A percentile compares a stretch with the other conserved stretches of the same genome.
phyloP scores from a whole-genome alignment of 495 filamentous ascomycete species.

The Staphylotrichum longicolle region DNA sequence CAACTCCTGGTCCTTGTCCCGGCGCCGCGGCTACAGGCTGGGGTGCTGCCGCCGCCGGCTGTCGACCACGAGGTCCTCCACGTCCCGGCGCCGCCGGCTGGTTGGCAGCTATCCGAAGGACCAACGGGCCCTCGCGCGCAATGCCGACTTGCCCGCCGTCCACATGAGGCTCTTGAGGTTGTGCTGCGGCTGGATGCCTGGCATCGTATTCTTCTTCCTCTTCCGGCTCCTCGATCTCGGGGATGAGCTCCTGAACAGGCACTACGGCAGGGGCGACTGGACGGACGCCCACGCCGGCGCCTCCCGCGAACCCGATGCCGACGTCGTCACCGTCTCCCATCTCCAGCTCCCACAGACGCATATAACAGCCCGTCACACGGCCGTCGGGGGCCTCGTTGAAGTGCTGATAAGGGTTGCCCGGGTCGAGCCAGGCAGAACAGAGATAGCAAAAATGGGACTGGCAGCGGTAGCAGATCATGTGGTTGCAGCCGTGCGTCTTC shows the following conservation, averaged over 20 bases:
- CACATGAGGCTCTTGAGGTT: slow-evolving; percentile 5
- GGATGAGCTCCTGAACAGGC: slow-evolving; percentile 27
- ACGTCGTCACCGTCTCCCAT: slow-evolving; percentile 70
- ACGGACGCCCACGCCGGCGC: slow-evolving; percentile 26
- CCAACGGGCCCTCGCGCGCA: slow-evolving; percentile 53
- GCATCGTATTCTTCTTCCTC: slow-evolving; percentile 27
- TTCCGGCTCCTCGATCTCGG: slow-evolving; percentile 30
- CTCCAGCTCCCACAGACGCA: slow-evolving; percentile 87
- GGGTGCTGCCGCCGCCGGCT: slow-evolving; percentile 23
- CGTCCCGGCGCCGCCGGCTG: slow-evolving; percentile 29
- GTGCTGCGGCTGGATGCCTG: slow-evolving; percentile 12
- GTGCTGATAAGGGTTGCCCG: slow-evolving; percentile 79
- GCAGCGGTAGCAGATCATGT: slow-evolving; percentile 94
- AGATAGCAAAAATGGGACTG: slow-evolving; percentile 94
- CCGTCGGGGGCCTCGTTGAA: slow-evolving; percentile 64
- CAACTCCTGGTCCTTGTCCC: neutral
- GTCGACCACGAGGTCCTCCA: slow-evolving; percentile 30
- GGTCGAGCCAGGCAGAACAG: slow-evolving; percentile 80
- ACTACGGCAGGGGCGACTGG: slow-evolving; percentile 6
- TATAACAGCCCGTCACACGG: slow-evolving; percentile 63
- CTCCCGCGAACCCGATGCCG: slow-evolving; percentile 53
- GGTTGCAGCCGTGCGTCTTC: slow-evolving; percentile 94
- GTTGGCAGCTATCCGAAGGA: slow-evolving; percentile 50
- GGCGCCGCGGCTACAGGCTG: neutral
- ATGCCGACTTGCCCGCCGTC: slow-evolving; percentile 36